These are phyloP conservation scores for Silene conica DNA, from an alignment of 148 eudicot species.

Conservation along the genomic window DNA sequence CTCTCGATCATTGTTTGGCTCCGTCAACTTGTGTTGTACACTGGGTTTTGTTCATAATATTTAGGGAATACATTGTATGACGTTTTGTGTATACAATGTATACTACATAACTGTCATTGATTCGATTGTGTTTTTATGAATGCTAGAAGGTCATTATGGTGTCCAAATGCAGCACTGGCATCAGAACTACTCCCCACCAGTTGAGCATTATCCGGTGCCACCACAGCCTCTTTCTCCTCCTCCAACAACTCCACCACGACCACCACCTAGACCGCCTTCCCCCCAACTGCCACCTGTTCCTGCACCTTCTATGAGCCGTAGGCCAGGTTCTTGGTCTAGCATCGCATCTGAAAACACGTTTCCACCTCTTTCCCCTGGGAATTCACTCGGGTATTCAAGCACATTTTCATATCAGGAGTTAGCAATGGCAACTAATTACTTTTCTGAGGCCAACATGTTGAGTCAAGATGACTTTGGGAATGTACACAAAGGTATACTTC, in stretches of 20 bases:
- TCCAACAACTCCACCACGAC: slow-evolving; percentile 46
- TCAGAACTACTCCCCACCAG: slow-evolving; percentile 55
- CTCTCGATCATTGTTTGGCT: no score
- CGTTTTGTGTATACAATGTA: background rate
- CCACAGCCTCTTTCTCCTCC: slow-evolving; percentile 45
- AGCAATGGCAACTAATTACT: slow-evolving; percentile 80
- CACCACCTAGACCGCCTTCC: slow-evolving; percentile 41
- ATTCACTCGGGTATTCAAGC: slow-evolving; percentile 59
- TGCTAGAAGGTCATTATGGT: slow-evolving; percentile 59
- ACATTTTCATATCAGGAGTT: slow-evolving; percentile 78
- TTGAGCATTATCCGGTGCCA: slow-evolving; percentile 49
- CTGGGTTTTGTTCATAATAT: no score
- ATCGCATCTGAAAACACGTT: slow-evolving; percentile 51
- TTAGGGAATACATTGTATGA: no score
- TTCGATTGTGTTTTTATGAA: slow-evolving; percentile 10
- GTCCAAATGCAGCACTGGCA: slow-evolving; percentile 71
- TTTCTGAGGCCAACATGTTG: slow-evolving; percentile 74
- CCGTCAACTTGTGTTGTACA: background rate
- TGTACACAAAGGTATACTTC: slow-evolving; percentile 86
- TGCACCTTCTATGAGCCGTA: slow-evolving; percentile 50
- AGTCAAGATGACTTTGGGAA: slow-evolving; percentile 95
- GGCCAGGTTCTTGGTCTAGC: slow-evolving; percentile 77
- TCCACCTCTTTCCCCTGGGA: slow-evolving; percentile 78
- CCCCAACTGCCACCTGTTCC: slow-evolving; percentile 43
- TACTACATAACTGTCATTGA: background rate